These are phyloP conservation scores for Colletotrichum zoysiae DNA, from an alignment of 2,329 filamentous ascomycete genomes.

Conservation along the genomic window DNA sequence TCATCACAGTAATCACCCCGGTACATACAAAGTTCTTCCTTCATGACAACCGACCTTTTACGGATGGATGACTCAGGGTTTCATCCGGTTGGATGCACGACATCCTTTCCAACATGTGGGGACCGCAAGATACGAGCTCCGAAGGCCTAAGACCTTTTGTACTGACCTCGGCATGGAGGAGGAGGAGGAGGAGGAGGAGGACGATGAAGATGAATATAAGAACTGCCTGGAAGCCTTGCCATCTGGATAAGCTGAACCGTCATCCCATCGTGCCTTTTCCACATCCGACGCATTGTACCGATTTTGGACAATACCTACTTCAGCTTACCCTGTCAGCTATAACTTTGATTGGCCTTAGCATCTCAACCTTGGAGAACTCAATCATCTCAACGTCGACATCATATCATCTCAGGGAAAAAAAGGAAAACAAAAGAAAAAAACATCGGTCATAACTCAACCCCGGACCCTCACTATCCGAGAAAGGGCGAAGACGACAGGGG, in stretches of 20 bases:
- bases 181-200: background rate
- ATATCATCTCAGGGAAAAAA: background rate
- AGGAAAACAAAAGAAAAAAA: background rate
- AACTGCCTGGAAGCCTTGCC: background rate
- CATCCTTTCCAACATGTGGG: background rate
- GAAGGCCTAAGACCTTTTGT: too few relatives aligned
- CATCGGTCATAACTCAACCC: too few relatives aligned
- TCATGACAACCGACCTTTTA: slow-evolving; percentile 18
- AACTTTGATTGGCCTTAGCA: background rate
- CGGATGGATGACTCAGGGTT: background rate
- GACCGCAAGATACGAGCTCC: too few relatives aligned
- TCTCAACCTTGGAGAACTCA: background rate
- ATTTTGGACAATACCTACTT: background rate
- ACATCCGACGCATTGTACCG: background rate
- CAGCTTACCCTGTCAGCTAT: background rate
- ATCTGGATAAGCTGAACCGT: background rate
- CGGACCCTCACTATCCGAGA: background rate
- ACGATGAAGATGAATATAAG: background rate
- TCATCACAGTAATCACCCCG: background rate
- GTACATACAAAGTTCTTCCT: too few relatives aligned
- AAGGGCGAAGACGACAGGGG: background rate
- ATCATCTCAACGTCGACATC: too few relatives aligned
- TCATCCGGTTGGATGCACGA: background rate
- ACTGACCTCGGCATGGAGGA: background rate
- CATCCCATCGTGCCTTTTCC: too few relatives aligned